Conservation (phyloP, 73 alveolate species). For the Paramecium primaurelia region DNA sequence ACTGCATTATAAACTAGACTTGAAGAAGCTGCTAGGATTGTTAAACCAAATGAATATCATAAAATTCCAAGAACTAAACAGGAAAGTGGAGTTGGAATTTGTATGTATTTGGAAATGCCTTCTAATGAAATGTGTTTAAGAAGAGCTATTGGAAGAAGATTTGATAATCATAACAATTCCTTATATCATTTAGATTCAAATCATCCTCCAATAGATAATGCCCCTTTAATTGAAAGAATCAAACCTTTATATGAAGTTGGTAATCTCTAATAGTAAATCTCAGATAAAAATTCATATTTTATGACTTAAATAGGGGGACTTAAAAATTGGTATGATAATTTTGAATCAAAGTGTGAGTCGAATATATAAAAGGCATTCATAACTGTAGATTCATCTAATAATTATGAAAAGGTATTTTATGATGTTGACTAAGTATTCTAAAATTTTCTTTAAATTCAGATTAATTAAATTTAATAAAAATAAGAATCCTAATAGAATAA, state of each 20-base stretch:
- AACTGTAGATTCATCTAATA: conserved; percentile 51
- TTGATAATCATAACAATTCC: conserved; percentile 73
- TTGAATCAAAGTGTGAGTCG: conserved; percentile 75
- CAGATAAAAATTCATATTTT: conserved; percentile 87
- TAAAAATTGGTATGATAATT: conserved; percentile 82
- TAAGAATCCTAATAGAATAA: conserved; percentile 24
- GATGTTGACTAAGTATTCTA: conserved; percentile 49
- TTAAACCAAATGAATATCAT: conserved; percentile 75
- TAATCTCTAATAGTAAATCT: conserved; percentile 79
- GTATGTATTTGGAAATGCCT: conserved; percentile 78
- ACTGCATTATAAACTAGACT: conserved; percentile 61
- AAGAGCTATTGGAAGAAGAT: conserved; percentile 94
- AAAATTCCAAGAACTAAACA: conserved; percentile 71
- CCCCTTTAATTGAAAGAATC: conserved; percentile 93
- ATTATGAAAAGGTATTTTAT: conserved; percentile 59
- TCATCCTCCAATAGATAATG: conserved; percentile 89
- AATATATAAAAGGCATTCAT: conserved; percentile 35
- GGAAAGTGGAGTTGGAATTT: conserved; percentile 85
- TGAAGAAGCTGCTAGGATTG: conserved; percentile 69
- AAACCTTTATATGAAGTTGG: conserved; percentile 80
- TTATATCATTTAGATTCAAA: conserved; percentile 91
- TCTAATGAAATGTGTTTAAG: conserved; percentile 84
- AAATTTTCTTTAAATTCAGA: not conserved
- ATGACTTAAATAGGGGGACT: conserved; percentile 79
- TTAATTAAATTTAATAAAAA: not conserved